Evolutionary conservation across 805 yeast genomes (phyloP), one percentile per base, ranked within the genome.

Genomic region (Kuraishia ogatae): DNA sequence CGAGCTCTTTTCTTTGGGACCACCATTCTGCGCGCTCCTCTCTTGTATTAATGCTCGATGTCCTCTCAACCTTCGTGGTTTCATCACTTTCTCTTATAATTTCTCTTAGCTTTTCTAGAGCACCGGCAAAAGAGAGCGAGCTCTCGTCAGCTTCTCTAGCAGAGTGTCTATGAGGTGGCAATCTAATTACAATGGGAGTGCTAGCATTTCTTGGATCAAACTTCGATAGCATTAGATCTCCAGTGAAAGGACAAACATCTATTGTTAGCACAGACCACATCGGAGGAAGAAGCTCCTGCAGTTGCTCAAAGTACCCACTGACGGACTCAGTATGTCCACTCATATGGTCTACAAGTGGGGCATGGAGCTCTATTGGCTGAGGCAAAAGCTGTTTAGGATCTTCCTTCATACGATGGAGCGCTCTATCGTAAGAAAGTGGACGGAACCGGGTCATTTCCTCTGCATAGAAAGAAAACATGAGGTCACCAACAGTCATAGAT

Each of bases 11-110:
- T 52, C 97, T 71, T 28, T 72, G 71, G 48, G 76, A 75, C 96
- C 97, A 94, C 97, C 97, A 93, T 7, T 71, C 59, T 50, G 76
- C 77, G 52, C 90, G 74, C 29, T 84, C 86, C 48, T 82, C 85
- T 50, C 78, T 75, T 0, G 89, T 76, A 2, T 64, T 71, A 1
- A 87, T 80, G 1, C 62, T 64, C 0, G 80, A 71, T 0, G 90
- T 83, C 0, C 79, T 74, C 39, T 77, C 80, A 0, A 68, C 57
- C 21, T 79, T 76, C 0, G 93, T 85, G 0, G 89, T 80, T 2
- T 66, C 61, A 59, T 88, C 83, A 64, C 93, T 90, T 53, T 75
- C 74, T 0, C 66, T 59, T 22, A 91, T 84, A 6, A 92, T 84
- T 0, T 63, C 58, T 2, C 70, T 62, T 48, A 88, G 65, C 52